These are phyloP conservation scores for Colletotrichum falcatum DNA, from an alignment of 2,329 filamentous ascomycete species.

Conservation along the genomic window DNA sequence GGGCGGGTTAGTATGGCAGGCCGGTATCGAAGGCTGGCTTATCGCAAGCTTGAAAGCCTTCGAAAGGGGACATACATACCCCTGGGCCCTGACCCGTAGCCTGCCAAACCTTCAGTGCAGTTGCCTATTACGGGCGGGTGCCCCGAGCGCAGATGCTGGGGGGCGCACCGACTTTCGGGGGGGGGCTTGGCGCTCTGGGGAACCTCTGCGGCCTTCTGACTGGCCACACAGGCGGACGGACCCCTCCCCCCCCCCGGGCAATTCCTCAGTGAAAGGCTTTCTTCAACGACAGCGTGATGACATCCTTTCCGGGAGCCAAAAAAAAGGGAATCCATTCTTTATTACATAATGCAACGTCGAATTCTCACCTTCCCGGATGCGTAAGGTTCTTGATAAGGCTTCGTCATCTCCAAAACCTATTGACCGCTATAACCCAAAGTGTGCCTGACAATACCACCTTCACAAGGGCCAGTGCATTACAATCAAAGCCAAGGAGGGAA, in stretches of 20 bases:
- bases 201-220: conserved; percentile 1
- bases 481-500: neutral
- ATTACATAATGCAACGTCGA: conserved; percentile 1
- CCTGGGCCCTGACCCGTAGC: neutral
- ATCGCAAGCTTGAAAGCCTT: conserved; percentile 10
- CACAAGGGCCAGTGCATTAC: neutral
- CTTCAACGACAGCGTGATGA: neutral
- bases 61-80: neutral
- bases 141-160: conserved; percentile 21
- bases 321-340: neutral
- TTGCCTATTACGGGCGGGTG: conserved; percentile 27
- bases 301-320: neutral
- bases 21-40: conserved; percentile 18
- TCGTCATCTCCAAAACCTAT: neutral
- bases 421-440: neutral
- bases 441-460: neutral
- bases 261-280: neutral
- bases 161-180: conserved; percentile 31
- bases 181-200: neutral
- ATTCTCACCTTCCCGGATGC: neutral
- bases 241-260: no score
- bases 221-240: neutral
- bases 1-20: neutral
- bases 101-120: neutral
- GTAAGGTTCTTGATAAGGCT: neutral